Base-by-base conservation (phyloP, 306 rosid genomes). In the Oemleria cerasiformis region DNA sequence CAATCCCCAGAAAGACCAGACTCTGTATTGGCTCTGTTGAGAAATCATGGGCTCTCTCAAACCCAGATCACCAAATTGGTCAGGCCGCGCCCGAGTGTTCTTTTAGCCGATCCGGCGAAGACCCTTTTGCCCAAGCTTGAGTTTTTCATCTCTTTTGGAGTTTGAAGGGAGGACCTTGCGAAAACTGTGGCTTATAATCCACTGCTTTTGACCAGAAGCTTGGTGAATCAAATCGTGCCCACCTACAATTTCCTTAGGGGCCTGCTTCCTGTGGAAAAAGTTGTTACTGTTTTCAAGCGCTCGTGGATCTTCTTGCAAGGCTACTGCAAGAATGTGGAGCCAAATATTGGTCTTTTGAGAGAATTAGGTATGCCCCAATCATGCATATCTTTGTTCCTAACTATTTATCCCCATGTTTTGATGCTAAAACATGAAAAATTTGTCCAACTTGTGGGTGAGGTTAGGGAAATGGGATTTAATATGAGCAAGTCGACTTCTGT, bases 381-480 rank as follows among this genome's bases (percentile, higher is more conserved):
- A 0, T 67, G 70, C 3, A 71, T 80, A 36, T 62, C 16, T 41
- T 7, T 10, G 0, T 42, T 81, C 25, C 21, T 80, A n/a, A 3
- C 1, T 6, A 3, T 13, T 20, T 68, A 62, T n/a, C 68, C 81
- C 1, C 6, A 38, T 38, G 12, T 38, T 16, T 45, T 68, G 39
- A 16, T 68, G 34, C 0, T 41, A 14, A 67, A n/a, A 5, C 14
- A 68, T 2, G 54, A 47, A 30, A 0, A 13, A 7, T 36, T 84
- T 23, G 23, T 25, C 12, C 5, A 19, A 57, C 41, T 38, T 1
- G 71, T 76, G 3, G 70, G 61, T 20, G 65, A 77, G 71, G 57
- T 90, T 8, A 83, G 62, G 72, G 57, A 71, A 30, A 30, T 90
- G 81, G 86, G 87, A 7, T 78, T 89, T 54, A 16, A 71, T 42